Percentiles rank a stretch among this genome's conserved stretches.
These are phyloP conservation scores for Grifola frondosa DNA, from an alignment of 1,284 basidiomycete species.

Conservation along the genomic window DNA sequence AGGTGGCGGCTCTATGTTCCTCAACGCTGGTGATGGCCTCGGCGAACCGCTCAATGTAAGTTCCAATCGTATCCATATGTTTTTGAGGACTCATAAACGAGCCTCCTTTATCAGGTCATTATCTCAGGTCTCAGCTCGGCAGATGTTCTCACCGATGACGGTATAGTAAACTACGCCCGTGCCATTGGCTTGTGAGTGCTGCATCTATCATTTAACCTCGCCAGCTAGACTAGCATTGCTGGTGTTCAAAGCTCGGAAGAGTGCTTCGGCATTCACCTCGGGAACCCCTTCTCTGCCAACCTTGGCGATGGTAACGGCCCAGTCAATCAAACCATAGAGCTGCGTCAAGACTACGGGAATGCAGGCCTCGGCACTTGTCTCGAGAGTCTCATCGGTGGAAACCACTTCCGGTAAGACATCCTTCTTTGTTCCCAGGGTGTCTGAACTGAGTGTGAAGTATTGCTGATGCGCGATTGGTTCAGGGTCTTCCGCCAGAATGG, in stretches of 20 bases:
- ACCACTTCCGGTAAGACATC: conserved; percentile 54
- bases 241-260: conserved; percentile 76
- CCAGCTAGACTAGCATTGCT: too few species aligned
- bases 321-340: conserved; percentile 62
- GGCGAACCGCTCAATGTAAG: conserved; percentile 73
- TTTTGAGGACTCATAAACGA: too few species aligned
- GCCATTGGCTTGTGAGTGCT: conserved; percentile 55
- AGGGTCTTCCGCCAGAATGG: conserved; percentile 78
- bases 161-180: conserved; percentile 57
- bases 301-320: conserved; percentile 68
- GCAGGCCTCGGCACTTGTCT: conserved; percentile 58
- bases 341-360: conserved; percentile 66
- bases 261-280: conserved; percentile 69
- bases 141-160: conserved; percentile 62
- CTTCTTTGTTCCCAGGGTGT: not conserved
- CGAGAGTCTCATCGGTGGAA: conserved; percentile 63
- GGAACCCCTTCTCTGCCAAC: conserved; percentile 62
- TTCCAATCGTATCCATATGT: not conserved
- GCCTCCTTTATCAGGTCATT: conserved; percentile 58
- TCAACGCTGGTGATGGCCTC: conserved; percentile 42
- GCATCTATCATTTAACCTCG: too few species aligned
- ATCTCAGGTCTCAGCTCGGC: conserved; percentile 66
- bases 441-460: not conserved
- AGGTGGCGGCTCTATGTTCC: conserved; percentile 55
- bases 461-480: conserved; percentile 19